Evolutionary conservation across 106 monocot species (phyloP).

Genomic region (Acorus calamus): DNA sequence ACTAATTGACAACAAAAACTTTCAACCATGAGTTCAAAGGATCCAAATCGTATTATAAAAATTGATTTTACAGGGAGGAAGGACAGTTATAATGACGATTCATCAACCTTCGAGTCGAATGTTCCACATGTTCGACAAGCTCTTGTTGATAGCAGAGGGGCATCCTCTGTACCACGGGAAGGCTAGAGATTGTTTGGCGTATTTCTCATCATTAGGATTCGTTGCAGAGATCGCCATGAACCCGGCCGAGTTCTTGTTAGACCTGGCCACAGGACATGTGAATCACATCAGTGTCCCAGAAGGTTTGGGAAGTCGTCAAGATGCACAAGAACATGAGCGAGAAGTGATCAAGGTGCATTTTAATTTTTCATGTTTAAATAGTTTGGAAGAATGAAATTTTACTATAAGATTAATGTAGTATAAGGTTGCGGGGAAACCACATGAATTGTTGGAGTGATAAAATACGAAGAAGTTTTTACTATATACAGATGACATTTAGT

Average conservation of each 20-base stretch:
- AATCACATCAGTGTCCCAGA: slow-evolving; percentile 56
- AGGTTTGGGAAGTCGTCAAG: slow-evolving; percentile 13
- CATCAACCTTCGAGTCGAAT: slow-evolving; percentile 23
- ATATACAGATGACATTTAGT: too few species aligned
- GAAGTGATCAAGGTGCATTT: slow-evolving; percentile 45
- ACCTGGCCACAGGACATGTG: slow-evolving; percentile 40
- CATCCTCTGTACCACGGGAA: slow-evolving; percentile 9
- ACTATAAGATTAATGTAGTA: too few species aligned
- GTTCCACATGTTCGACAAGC: slow-evolving; percentile 21
- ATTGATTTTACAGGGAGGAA: background rate
- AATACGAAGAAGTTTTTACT: too few species aligned
- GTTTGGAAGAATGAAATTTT: too few species aligned
- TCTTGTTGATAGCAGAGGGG: slow-evolving; percentile 14
- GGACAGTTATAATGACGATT: slow-evolving; percentile 25
- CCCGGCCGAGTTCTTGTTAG: slow-evolving; percentile 22
- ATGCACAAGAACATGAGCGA: slow-evolving; percentile 26
- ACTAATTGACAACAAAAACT: too few species aligned
- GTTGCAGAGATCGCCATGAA: slow-evolving; percentile 10
- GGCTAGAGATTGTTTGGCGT: slow-evolving; percentile 7
- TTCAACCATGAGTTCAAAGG: too few species aligned
- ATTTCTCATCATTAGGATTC: slow-evolving; percentile 7
- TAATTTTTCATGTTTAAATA: too few species aligned
- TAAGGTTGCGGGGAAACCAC: too few species aligned
- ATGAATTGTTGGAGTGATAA: too few species aligned
- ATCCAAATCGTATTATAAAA: background rate